Base-by-base conservation (phyloP, 345 rosid species). In the Geranium brycei region DNA sequence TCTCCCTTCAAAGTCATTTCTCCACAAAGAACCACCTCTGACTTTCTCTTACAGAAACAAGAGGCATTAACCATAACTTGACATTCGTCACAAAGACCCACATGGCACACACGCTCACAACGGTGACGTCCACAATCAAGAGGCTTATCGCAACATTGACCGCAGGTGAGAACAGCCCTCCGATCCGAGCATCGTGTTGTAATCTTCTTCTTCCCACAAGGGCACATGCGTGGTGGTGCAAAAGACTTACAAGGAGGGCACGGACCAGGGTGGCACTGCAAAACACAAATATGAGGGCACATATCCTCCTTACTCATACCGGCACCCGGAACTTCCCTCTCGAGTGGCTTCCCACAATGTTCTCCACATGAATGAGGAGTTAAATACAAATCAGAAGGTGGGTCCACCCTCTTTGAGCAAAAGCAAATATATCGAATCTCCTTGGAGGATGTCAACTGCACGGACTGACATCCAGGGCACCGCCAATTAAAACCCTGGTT, bases 191-290 rank as follows among this genome's bases (percentile, higher is more conserved):
- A 93, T 79, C 97, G 80, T n/a, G 89, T 83, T 15, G 95, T 84
- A 69, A 85, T 73, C 59, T 71, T 72, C 73, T 90, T 83, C 78
- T 88, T 93, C 67, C 96, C 95, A 71, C 97, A 93, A 69, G 96
- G 97, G 58, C 97, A 93, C 61, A 66, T 56, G 17, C 79, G 70
- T 4, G 95, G 89, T 6, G 91, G 97, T 66, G 99, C 95, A 81
- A 93, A 93, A 15, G 89, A 87, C 79, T 86, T 93, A 68, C 96
- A 93, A 61, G 99, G 96, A 76, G 99, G 97, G 74, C 97, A 93
- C 13, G 99, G 97, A 59, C 99, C 99, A 19, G 96, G 99, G 64
- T 93, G 99, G 68, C 97, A 93, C 74, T 88, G 99, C 89, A 93
- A 75, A 40, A 93, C 96, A 77, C 99, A 93, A 67, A 74, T 63